phyloP scores from a whole-genome alignment of 2,329 filamentous ascomycete genomes.

The Coniella lustricola region DNA sequence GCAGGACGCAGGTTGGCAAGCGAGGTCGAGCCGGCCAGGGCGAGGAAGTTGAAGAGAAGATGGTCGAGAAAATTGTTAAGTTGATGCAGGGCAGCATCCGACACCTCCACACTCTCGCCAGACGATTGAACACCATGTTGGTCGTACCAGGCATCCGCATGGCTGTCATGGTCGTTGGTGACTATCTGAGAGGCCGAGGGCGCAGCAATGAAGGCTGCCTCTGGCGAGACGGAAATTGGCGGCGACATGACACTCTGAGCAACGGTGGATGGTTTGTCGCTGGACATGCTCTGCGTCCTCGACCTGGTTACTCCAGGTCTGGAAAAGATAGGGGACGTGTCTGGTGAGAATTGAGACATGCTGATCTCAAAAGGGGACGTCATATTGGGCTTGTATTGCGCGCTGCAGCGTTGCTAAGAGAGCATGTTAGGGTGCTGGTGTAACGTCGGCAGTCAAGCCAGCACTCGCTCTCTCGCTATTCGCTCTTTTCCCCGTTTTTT shows the following conservation, averaged over 20 bases:
- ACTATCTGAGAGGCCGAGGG: conserved; percentile 88
- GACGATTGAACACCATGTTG: conserved; percentile 59
- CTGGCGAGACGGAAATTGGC: conserved; percentile 62
- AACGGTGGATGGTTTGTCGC: conserved; percentile 59
- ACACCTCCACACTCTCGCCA: conserved; percentile 64
- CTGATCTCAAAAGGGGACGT: conserved; percentile 9
- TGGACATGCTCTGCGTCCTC: conserved; percentile 59
- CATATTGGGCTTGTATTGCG: conserved; percentile 13
- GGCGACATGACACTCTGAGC: conserved; percentile 56
- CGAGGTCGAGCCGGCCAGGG: conserved; percentile 68
- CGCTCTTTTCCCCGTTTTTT: neutral
- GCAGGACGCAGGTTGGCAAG: conserved; percentile 71
- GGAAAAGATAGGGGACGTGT: conserved; percentile 5
- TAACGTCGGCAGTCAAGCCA: conserved; percentile 1
- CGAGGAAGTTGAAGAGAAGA: conserved; percentile 84
- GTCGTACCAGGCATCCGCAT: conserved; percentile 62
- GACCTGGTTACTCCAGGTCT: conserved; percentile 27
- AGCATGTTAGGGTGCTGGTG: conserved; percentile 5
- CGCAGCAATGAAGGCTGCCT: conserved; percentile 79
- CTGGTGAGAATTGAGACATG: conserved; percentile 11
- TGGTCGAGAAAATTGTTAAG: conserved; percentile 94
- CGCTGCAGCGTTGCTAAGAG: neutral
- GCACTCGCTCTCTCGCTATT: too few species aligned
- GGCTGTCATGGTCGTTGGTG: conserved; percentile 76
- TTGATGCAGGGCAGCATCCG: conserved; percentile 63